Evolutionary conservation across 371 early-diverging fungal genomes (phyloP).

Genomic region (Mortierella sp.): DNA sequence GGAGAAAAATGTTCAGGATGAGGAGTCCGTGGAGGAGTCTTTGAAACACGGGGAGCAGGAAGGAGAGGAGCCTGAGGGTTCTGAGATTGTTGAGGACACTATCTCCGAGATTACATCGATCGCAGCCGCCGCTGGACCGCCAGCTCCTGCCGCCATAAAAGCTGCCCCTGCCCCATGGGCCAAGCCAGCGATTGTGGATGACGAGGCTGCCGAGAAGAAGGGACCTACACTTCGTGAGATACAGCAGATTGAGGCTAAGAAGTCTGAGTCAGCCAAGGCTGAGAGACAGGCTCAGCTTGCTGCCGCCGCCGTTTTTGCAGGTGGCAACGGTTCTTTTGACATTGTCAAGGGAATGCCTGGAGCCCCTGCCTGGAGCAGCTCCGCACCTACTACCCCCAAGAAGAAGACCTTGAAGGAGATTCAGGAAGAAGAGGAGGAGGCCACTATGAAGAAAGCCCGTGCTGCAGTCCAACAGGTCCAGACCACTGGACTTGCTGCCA

Average conservation of each 20-base stretch:
- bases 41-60: background rate
- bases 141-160: slow-evolving; percentile 29
- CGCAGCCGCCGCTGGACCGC: slow-evolving; percentile 8
- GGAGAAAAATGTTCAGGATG: background rate
- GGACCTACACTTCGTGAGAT: slow-evolving; percentile 66
- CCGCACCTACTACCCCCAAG: slow-evolving; percentile 64
- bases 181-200: slow-evolving; percentile 36
- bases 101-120: slow-evolving; percentile 17
- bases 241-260: slow-evolving; percentile 75
- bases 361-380: slow-evolving; percentile 70
- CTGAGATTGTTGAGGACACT: slow-evolving; percentile 22
- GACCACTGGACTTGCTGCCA: slow-evolving; percentile 65
- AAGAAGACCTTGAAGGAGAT: slow-evolving; percentile 85
- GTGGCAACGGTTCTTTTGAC: slow-evolving; percentile 34
- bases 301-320: slow-evolving; percentile 41
- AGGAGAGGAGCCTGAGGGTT: background rate
- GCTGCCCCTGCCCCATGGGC: slow-evolving; percentile 55
- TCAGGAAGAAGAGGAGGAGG: slow-evolving; percentile 85
- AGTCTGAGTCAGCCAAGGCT: slow-evolving; percentile 61
- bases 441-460: slow-evolving; percentile 60
- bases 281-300: slow-evolving; percentile 60
- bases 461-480: slow-evolving; percentile 35
- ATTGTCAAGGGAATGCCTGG: slow-evolving; percentile 54
- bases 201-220: slow-evolving; percentile 27
- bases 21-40: slow-evolving; percentile 22